phyloP scores from a whole-genome alignment of 371 early-diverging fungal genomes.

The Rhizopus delemar region DNA sequence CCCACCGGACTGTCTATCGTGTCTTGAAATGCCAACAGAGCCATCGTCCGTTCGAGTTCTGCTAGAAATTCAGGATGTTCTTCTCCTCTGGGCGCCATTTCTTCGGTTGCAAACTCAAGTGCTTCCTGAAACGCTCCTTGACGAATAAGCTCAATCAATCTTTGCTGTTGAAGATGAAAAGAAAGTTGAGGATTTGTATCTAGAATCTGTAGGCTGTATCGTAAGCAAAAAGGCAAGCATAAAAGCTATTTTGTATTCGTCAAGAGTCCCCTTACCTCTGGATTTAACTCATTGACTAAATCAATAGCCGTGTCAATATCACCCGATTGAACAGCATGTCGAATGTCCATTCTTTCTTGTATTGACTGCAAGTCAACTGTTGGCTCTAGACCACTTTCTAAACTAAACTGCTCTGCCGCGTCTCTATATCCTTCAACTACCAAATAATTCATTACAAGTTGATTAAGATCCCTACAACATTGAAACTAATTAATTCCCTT shows the following conservation, averaged over 20 bases:
- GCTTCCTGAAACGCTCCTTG: conserved; percentile 79
- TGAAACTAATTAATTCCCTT: neutral
- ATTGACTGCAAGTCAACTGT: conserved; percentile 83
- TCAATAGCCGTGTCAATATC: conserved; percentile 91
- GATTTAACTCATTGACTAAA: conserved; percentile 94
- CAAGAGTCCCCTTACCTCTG: conserved; percentile 71
- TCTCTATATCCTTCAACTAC: conserved; percentile 98
- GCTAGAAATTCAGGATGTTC: conserved; percentile 92
- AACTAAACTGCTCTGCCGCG: conserved; percentile 93
- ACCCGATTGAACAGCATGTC: conserved; percentile 88
- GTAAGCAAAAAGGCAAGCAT: neutral
- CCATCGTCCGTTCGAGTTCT: conserved; percentile 95
- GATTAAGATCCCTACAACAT: conserved; percentile 80
- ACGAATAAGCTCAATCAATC: conserved; percentile 91
- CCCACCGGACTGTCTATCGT: conserved; percentile 68
- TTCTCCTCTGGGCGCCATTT: conserved; percentile 94
- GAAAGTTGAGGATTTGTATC: conserved; percentile 93
- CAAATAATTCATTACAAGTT: conserved; percentile 96
- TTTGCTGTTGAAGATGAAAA: conserved; percentile 95
- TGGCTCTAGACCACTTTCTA: conserved; percentile 80
- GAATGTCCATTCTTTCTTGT: conserved; percentile 91
- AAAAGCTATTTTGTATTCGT: neutral
- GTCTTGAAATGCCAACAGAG: conserved; percentile 89
- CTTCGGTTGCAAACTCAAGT: conserved; percentile 94
- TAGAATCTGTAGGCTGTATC: conserved; percentile 64